A percentile compares a stretch with the other conserved stretches of the same genome.
phyloP scores from a whole-genome alignment of 495 filamentous ascomycete species.

The Neurospora cerealis region DNA sequence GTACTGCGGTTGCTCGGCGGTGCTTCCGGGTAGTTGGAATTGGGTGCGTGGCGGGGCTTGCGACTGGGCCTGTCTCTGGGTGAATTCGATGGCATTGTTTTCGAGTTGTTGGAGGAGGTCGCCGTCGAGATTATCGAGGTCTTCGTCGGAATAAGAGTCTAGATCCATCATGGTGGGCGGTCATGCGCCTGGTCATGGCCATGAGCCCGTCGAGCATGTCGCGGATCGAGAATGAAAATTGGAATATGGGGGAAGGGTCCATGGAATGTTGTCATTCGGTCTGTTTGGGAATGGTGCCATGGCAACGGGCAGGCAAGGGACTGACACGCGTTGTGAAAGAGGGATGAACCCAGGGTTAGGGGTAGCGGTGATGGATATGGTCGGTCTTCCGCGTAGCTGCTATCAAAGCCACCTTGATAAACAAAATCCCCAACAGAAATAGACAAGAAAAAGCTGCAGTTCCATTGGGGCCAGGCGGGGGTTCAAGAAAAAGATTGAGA shows the following conservation, averaged over 20 bases:
- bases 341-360: neutral
- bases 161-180: constrained; percentile 13
- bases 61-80: constrained; percentile 29
- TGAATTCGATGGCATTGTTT: constrained; percentile 37
- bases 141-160: constrained; percentile 42
- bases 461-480: neutral
- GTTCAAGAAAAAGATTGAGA: neutral
- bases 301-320: neutral
- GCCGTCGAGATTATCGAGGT: constrained; percentile 36
- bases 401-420: neutral
- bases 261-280: neutral
- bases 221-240: neutral
- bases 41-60: constrained; percentile 10
- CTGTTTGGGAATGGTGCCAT: neutral
- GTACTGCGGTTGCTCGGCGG: constrained; percentile 1
- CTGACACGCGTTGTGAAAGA: neutral
- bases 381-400: neutral
- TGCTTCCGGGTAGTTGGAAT: neutral
- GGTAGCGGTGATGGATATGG: neutral
- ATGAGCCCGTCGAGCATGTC: neutral
- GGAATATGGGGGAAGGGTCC: neutral
- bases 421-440: neutral
- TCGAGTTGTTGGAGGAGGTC: constrained; percentile 35
- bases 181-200: neutral
- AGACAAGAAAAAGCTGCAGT: neutral